Conservation (phyloP, 495 filamentous ascomycete genomes). For the Corynascus novoguineensis region DNA sequence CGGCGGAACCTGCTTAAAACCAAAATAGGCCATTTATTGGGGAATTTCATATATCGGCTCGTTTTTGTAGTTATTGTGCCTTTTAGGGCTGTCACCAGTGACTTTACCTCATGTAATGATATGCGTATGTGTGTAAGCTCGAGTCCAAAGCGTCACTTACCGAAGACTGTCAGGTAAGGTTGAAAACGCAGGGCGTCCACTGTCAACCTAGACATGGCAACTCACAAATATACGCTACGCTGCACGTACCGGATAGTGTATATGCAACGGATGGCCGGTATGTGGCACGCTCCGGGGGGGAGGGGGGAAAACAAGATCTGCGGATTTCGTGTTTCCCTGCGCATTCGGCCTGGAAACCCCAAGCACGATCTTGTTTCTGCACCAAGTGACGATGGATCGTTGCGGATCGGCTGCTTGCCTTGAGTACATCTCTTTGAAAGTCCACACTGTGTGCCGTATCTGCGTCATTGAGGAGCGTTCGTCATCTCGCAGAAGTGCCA, state of each 20-base stretch:
- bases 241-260: background rate
- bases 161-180: too few species aligned
- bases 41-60: too few species aligned
- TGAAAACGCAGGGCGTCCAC: too few species aligned
- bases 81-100: too few species aligned
- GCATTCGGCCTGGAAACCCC: background rate
- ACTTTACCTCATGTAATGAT: too few species aligned
- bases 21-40: too few species aligned
- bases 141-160: too few species aligned
- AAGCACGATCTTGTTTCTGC: background rate
- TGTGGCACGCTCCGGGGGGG: background rate
- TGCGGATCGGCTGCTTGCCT: background rate
- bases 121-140: too few species aligned
- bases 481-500: background rate
- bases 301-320: background rate
- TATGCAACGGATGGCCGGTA: background rate
- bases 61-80: too few species aligned
- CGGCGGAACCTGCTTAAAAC: too few species aligned
- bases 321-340: background rate
- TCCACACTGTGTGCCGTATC: background rate
- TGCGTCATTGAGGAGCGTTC: background rate
- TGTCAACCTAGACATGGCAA: too few species aligned
- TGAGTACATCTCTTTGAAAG: background rate
- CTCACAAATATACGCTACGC: too few species aligned
- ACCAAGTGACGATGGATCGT: background rate